Evolutionary conservation across 2,329 filamentous ascomycete species (phyloP), one percentile per base, ranked within the genome.

Genomic region (Harringtonia aguacate): DNA sequence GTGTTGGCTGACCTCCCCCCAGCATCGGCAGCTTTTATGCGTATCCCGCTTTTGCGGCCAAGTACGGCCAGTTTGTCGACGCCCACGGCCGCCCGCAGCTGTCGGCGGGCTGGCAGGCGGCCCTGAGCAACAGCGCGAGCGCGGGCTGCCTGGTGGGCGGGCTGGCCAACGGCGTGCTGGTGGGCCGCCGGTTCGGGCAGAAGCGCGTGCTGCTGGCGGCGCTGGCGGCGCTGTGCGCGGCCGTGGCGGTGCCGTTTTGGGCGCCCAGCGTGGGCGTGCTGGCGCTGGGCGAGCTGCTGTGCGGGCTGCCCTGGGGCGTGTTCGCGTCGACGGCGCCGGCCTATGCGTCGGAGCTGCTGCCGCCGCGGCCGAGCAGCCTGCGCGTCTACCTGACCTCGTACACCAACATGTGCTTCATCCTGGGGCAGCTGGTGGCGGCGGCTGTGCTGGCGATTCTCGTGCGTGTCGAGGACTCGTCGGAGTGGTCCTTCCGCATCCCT

Each of bases 61-160:
- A 56, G 35, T 61, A 57, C 38, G 61, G 60, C 8, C 51, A 53
- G 30, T 59, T 53, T 39, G 52, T 56, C 37, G 56, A 54, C 18
- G 48, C 44, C 8, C 37, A 52, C 21, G 55, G 55, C 17, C 50
- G 50, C 8, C 62, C 60, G 41, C 57, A 73, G 48, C 57, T 77
- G 22, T 58, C 65, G 0, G 65, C 68, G 0, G 50, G 63, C 1
- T 77, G 73, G 73, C 70, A 75, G 51, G 63, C 69, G 3, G 69
- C 63, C 0, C 54, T 77, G 1, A 58, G 59, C 22, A 54, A 53
- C 47, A 48, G 47, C 43, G 39, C 65, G 0, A 56, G 61, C 15
- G 62, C 68, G 9, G 72, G 72, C 4, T 61, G 65, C 14, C 69
- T 77, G 18, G 44, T 75, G 3, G 73, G 72, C 1, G 60, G 70